Evolutionary conservation across 495 filamentous ascomycete genomes (phyloP), one percentile per base, ranked within the genome.

Genomic region (Hypoxylon intermedium): DNA sequence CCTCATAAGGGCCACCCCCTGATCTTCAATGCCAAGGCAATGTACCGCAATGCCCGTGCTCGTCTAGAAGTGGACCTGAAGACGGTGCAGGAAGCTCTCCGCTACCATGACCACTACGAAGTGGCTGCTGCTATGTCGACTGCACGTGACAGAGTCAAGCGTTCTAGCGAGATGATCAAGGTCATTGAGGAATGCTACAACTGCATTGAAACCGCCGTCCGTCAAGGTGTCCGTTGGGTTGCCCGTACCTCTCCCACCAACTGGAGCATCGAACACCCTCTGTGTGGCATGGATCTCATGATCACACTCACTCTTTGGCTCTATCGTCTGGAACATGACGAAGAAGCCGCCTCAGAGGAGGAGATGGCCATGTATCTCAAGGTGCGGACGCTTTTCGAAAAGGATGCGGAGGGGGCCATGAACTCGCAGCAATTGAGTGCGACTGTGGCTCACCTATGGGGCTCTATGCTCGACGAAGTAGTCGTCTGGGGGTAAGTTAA

Each of bases 291-390:
- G 77, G 94, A 98, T 75, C 83, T 98, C 68, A 97, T 98, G 88
- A 93, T 98, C 78, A 97, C 97, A 66, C 90, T 98, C 68, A 97
- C 89, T 72, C 81, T 98, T 64, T 98, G 94, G 94, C 86, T 98
- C 69, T 97, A 96, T 80, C 90, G 91, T 76, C 87, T 98, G 80
- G 94, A 98, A 90, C 92, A 97, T 81, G 94, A 98, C 82, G 91
- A 95, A 64, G 95, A 98, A 77, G 86, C 88, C 9, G 91, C 92
- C 15, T 93, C 86, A 28, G 91, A 93, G 70, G 93, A 96, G 63
- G 94, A 98, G 74, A 69, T 91, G 74, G 84, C 81, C 72, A 95
- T 98, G 88, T 97, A 98, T 77, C 92, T 93, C 77, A 96, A 95
- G 79, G 84, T 98, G 47, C 89, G 92, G 46, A 86, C 86, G 76